These are phyloP conservation scores for Mortierella sp. DNA, from an alignment of 371 early-diverging fungal species.

Conservation along the genomic window DNA sequence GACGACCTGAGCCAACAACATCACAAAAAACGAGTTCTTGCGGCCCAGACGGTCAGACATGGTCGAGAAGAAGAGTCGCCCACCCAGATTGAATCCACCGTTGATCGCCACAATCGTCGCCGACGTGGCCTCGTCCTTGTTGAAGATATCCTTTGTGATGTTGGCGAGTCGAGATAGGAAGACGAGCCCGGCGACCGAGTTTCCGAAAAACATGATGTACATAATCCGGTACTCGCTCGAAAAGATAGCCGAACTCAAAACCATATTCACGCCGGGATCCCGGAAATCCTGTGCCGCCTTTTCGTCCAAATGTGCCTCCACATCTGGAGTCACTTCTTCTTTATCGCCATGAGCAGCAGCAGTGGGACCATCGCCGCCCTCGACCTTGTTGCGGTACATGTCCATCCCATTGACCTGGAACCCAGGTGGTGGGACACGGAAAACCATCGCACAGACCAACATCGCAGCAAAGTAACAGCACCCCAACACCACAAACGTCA, in stretches of 20 bases:
- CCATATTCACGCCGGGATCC: constrained; percentile 58
- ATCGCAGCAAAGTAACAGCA: constrained; percentile 60
- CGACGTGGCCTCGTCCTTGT: constrained; percentile 60
- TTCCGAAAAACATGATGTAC: constrained; percentile 71
- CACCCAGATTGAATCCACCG: constrained; percentile 73
- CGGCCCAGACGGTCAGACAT: constrained; percentile 71
- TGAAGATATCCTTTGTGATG: constrained; percentile 68
- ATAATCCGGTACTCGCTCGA: constrained; percentile 72
- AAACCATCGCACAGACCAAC: constrained; percentile 56
- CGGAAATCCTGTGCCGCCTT: constrained; percentile 30
- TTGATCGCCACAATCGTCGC: constrained; percentile 71
- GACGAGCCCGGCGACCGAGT: constrained; percentile 70
- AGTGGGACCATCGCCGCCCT: too few relatives aligned
- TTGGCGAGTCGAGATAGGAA: constrained; percentile 72
- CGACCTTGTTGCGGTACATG: constrained; percentile 63
- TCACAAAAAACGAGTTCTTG: constrained; percentile 69
- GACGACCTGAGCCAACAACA: constrained; percentile 62
- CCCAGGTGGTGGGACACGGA: constrained; percentile 75
- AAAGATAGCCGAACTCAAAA: constrained; percentile 65
- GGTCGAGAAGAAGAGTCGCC: constrained; percentile 67
- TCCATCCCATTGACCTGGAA: constrained; percentile 71
- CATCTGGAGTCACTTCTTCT: background rate
- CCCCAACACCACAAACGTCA: constrained; percentile 69
- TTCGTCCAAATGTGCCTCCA: constrained; percentile 36
- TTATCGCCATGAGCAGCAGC: background rate